These are phyloP conservation scores for Malus hybrid DNA, from an alignment of 331 rosid species.

Conservation along the genomic window DNA sequence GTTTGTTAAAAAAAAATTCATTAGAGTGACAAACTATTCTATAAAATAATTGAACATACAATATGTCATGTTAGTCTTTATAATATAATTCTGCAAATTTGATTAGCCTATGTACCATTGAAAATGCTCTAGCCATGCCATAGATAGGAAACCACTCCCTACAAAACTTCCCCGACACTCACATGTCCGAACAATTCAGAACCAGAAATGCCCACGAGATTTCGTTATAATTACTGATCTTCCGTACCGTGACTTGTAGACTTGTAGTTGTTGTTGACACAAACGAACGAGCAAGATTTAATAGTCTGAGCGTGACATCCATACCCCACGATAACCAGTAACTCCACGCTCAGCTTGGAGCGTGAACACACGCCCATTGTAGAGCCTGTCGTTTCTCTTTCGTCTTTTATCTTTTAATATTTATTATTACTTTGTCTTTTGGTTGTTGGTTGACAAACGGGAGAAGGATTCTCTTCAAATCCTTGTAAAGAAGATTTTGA, in stretches of 20 bases:
- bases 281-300: neutral
- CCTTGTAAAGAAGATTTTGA: no score
- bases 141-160: no score
- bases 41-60: no score
- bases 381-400: neutral
- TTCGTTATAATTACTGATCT: constrained; percentile 6
- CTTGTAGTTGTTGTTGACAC: neutral
- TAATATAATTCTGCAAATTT: no score
- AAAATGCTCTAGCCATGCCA: no score
- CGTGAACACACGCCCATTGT: neutral
- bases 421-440: neutral
- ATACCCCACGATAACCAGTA: neutral
- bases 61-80: no score
- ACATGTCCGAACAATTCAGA: no score
- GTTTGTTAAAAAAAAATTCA: no score
- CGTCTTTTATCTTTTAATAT: neutral
- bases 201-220: neutral
- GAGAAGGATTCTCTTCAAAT: no score
- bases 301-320: constrained; percentile 13
- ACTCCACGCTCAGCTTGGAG: neutral
- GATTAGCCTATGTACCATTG: no score
- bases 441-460: neutral
- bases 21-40: no score
- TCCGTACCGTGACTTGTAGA: constrained; percentile 8
- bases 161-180: no score